Conservation (phyloP, 2,329 filamentous ascomycete species). For the Pyrenochaeta sp. region DNA sequence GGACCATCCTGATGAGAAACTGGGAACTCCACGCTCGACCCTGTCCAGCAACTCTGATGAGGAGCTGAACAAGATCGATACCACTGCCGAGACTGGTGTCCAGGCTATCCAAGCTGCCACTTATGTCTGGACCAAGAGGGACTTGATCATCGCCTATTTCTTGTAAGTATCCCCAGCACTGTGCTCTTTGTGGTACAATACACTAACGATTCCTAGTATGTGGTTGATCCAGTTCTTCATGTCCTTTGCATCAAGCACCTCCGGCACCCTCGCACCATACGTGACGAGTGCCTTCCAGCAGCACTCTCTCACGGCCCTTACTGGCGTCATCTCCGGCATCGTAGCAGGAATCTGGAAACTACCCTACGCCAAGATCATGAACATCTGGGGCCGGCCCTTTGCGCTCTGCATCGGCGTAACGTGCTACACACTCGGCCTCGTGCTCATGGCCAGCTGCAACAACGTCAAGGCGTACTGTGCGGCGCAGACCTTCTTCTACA, state of each 20-base stretch:
- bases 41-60: conserved; percentile 31
- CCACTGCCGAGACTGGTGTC: conserved; percentile 37
- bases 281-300: conserved; percentile 50
- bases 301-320: conserved; percentile 49
- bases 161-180: conserved; percentile 22
- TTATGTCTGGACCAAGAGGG: conserved; percentile 34
- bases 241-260: conserved; percentile 53
- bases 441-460: conserved; percentile 72
- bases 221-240: conserved; percentile 58
- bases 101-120: conserved; percentile 39
- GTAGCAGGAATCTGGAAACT: conserved; percentile 51
- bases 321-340: conserved; percentile 47
- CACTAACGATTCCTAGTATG: conserved; percentile 31
- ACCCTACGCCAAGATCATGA: conserved; percentile 53
- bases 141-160: conserved; percentile 38
- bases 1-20: conserved; percentile 35
- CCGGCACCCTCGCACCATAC: conserved; percentile 50
- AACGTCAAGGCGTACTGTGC: conserved; percentile 69
- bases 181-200: not conserved
- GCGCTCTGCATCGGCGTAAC: conserved; percentile 46
- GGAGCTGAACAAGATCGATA: conserved; percentile 42
- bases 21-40: conserved; percentile 28
- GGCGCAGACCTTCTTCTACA: conserved; percentile 71
- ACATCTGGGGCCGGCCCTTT: conserved; percentile 52
- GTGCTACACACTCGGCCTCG: conserved; percentile 54